Conservation (phyloP, 169 alveolate species). For the Blepharisma undulans region DNA sequence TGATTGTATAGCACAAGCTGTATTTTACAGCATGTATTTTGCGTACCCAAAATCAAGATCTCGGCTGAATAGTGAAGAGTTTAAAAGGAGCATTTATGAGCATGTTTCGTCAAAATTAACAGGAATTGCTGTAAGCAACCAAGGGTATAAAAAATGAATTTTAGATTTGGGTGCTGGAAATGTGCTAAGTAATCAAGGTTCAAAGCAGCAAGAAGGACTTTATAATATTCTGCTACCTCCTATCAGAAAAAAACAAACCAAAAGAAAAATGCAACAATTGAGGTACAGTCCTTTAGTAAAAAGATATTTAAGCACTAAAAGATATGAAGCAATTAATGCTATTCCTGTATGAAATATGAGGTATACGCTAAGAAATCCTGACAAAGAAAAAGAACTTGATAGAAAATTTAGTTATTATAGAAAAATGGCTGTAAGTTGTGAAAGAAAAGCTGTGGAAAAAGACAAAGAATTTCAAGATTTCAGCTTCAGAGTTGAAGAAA, state of each 20-base stretch:
- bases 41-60: constrained; percentile 67
- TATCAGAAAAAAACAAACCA: constrained; percentile 16
- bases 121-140: constrained; percentile 56
- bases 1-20: constrained; percentile 63
- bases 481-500: constrained; percentile 5
- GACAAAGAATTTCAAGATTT: not conserved
- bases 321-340: constrained; percentile 59
- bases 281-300: constrained; percentile 62
- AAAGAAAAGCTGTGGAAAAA: not conserved
- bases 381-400: constrained; percentile 23
- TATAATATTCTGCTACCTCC: not conserved
- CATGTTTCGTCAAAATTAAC: constrained; percentile 50
- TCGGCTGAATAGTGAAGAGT: constrained; percentile 49
- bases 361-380: constrained; percentile 41
- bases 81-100: constrained; percentile 49
- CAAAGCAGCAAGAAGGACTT: not conserved
- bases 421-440: constrained; percentile 1
- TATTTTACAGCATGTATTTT: constrained; percentile 55
- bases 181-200: constrained; percentile 43
- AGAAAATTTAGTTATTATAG: not conserved
- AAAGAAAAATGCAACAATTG: constrained; percentile 48
- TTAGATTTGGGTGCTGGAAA: constrained; percentile 59
- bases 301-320: constrained; percentile 53
- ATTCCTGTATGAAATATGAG: constrained; percentile 63
- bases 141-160: constrained; percentile 59